Evolutionary conservation across 2,329 filamentous ascomycete genomes (phyloP).

Genomic region (Penicillium concentricum): DNA sequence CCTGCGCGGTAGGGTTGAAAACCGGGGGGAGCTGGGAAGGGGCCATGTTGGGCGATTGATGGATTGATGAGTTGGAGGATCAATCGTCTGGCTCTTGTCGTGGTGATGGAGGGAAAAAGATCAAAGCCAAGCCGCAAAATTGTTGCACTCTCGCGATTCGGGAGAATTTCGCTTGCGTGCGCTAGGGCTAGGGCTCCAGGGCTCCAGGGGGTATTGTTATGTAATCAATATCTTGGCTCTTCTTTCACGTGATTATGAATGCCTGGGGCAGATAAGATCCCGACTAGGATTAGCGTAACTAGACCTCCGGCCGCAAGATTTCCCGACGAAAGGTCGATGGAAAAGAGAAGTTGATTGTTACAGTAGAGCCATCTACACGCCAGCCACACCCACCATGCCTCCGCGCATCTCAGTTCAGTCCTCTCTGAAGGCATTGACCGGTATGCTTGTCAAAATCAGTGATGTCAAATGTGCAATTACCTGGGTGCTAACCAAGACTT

Average conservation of each 20-base stretch:
- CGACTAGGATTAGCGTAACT: conserved; percentile 26
- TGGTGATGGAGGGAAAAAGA: conserved; percentile 35
- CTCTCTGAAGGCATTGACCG: conserved; percentile 59
- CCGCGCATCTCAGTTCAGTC: conserved; percentile 63
- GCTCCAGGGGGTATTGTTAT: not conserved
- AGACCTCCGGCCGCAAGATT: conserved; percentile 30
- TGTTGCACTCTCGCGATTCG: conserved; percentile 25
- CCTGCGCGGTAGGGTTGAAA: conserved; percentile 96
- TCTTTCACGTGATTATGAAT: fast-evolving
- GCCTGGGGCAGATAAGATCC: not conserved
- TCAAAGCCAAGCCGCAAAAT: conserved; percentile 32
- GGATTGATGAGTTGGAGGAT: conserved; percentile 42
- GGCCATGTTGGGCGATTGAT: conserved; percentile 77
- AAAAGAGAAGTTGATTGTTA: conserved; percentile 18
- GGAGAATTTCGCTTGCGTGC: conserved; percentile 40
- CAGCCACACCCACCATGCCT: conserved; percentile 55
- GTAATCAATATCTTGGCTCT: conserved; percentile 6
- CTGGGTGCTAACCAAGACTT: conserved; percentile 10
- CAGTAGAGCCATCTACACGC: conserved; percentile 7
- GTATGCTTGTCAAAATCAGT: conserved; percentile 47
- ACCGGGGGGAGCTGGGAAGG: conserved; percentile 88
- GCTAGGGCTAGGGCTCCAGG: conserved; percentile 39
- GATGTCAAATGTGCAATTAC: not conserved
- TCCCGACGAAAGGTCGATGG: conserved; percentile 26
- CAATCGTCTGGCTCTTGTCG: conserved; percentile 49